Base-by-base conservation (phyloP, 179 eudicot species). In the Actinidia polygama region DNA sequence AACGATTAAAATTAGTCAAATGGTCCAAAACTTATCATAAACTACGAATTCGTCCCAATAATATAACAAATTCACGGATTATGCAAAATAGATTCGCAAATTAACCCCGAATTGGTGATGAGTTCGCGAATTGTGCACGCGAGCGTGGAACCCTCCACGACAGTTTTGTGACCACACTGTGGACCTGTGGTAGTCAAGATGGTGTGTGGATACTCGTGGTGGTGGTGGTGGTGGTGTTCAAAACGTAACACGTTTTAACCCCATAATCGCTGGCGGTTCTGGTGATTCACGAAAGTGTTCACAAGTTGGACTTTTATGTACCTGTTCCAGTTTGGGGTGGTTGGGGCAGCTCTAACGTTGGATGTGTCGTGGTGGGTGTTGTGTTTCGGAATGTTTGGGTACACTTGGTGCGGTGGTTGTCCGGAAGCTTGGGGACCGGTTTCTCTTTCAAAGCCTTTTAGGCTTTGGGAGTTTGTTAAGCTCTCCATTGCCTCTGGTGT, bases 401-500 rank as follows among this genome's bases (percentile, higher is more conserved):
- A 82, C 44, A 23, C 74, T 7, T 6, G 3, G 49, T 53, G 24
- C 3, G 84, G 84, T 54, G 84, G 84, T 0, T 82, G 84, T 40
- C 84, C 84, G 0, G 74, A 75, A 0, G 75, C 84, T 6, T 82
- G 84, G 84, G 84, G 84, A n/a, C 9, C 50, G 84, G 84, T 26
- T 63, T 82, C 80, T 82, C 84, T 7, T 7, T 51, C 12, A 50
- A 82, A 18, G 84, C 84, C 74, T 26, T 26, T 80, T 12, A 80
- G 84, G 30, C 80, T 82, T 19, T 82, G 84, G 84, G 84, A 82
- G 74, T 82, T 82, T 64, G 8, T 75, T 54, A 82, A 82, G n/a
- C 63, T 82, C 50, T 82, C 84, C 30, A 40, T 74, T 54, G 72
- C 79, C 21, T 81, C 83, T 14, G 83, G 83, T 4, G 79, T 81